Evolutionary conservation across 2,329 filamentous ascomycete species (phyloP).

Genomic region (Paecilomyces dactylethromorphus): DNA sequence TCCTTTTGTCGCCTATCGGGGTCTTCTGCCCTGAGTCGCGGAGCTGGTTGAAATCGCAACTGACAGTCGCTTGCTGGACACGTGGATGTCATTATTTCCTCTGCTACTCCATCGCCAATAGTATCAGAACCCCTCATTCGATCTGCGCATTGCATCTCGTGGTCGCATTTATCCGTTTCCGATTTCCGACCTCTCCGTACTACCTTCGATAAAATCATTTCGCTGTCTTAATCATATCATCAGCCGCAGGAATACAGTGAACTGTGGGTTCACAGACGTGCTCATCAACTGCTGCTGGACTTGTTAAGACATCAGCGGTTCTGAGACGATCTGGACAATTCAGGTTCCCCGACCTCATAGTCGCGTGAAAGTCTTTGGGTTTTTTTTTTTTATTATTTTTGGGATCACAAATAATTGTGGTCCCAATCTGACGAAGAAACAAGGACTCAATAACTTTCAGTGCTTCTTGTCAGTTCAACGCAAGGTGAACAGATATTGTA

Average conservation of each 20-base stretch:
- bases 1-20: neutral
- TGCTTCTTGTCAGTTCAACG: neutral
- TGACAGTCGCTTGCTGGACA: conserved; percentile 18
- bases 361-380: neutral
- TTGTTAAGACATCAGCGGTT: neutral
- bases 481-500: neutral
- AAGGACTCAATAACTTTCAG: neutral
- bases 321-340: neutral
- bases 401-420: neutral
- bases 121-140: neutral
- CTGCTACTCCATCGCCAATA: conserved; percentile 1
- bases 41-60: conserved; percentile 2
- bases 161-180: neutral
- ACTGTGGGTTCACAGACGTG: neutral
- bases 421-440: conserved; percentile 11
- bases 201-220: neutral
- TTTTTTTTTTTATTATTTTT: too few species aligned
- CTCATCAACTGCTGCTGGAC: too few species aligned
- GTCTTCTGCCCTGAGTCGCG: conserved; percentile 3
- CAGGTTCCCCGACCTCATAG: neutral
- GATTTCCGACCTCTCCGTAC: neutral
- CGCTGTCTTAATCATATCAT: neutral
- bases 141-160: neutral
- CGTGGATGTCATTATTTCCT: conserved; percentile 13
- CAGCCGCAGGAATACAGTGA: neutral